Conservation (phyloP, 1,139 yeast genomes). For the Zygoascus hellenicus region DNA sequence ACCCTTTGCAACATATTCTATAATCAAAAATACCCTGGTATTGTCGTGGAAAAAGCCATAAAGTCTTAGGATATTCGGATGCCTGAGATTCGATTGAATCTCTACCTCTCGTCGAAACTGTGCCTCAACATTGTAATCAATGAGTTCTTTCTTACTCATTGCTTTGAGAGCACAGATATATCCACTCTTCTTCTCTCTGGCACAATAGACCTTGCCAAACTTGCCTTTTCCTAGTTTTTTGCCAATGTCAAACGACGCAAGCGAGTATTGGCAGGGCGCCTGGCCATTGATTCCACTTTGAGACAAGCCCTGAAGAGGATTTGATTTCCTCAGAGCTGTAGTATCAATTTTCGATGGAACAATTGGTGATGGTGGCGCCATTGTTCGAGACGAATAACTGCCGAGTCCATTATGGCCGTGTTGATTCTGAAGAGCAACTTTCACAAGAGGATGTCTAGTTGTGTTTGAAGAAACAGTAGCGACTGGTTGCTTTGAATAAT, state of each 20-base stretch:
- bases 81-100: constrained; percentile 70
- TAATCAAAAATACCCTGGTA: constrained; percentile 68
- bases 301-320: constrained; percentile 26
- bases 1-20: constrained; percentile 84
- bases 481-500: constrained; percentile 9
- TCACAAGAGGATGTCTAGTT: constrained; percentile 27
- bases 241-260: constrained; percentile 68
- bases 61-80: constrained; percentile 71
- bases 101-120: constrained; percentile 90
- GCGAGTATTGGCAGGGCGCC: constrained; percentile 28
- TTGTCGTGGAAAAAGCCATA: constrained; percentile 83
- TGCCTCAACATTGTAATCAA: constrained; percentile 71
- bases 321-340: constrained; percentile 23
- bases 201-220: constrained; percentile 89
- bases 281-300: constrained; percentile 14
- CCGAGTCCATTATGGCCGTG: constrained; percentile 20
- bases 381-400: constrained; percentile 7
- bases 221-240: constrained; percentile 88
- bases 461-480: constrained; percentile 6
- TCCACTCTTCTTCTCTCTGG: constrained; percentile 66
- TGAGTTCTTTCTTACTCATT: constrained; percentile 76
- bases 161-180: constrained; percentile 86
- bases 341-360: constrained; percentile 19
- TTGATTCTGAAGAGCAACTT: constrained; percentile 29
- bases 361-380: constrained; percentile 24